Evolutionary conservation across 192 early-diverging fungal species (phyloP), one percentile per base, ranked within the genome.

Genomic region (Dissophora ornata): DNA sequence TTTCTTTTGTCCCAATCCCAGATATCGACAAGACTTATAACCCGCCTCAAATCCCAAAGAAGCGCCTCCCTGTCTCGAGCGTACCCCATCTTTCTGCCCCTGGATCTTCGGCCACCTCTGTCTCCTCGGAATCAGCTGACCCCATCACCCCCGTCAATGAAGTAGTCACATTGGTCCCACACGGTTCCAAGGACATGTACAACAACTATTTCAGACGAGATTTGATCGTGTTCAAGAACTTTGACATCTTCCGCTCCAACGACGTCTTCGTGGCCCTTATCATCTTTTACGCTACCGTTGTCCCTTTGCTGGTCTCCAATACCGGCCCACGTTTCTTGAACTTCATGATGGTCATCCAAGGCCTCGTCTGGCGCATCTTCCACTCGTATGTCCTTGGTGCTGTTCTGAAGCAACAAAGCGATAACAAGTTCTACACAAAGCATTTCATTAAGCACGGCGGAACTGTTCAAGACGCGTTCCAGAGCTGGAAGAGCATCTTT

Each of bases 401-500:
- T 4, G 74, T 98, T 28, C 80, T 99, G 55, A 86, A 89, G 61
- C 77, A 87, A 62, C 97, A 99, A 77, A 93, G 90, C 57, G 88
- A 85, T 10, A 82, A 81, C 60, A 92, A 94, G 69, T 87, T 92
- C 26, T 96, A 94, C 57, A 98, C 92, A 24, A 88, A 93, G 45
- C 92, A 95, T 84, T 98, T 94, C 63, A 93, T 99, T 79, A 95
- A 94, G 82, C 90, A 87, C 71, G 97, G 97, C 21, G 94, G 94
- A n/a, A 91, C 87, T 61, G 81, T 88, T 36, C 82, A 88, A 51
- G 96, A 97, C 51, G 95, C 95, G 1, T 99, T 97, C 81, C 80
- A 91, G 46, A 92, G 93, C 81, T 99, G 97, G 97, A 97, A 97
- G 80, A 90, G 92, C 15, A 88, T 99, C 30, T 99, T 93, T 85